phyloP scores from a whole-genome alignment of 148 eudicot species.

The Mesembryanthemum crystallinum region DNA sequence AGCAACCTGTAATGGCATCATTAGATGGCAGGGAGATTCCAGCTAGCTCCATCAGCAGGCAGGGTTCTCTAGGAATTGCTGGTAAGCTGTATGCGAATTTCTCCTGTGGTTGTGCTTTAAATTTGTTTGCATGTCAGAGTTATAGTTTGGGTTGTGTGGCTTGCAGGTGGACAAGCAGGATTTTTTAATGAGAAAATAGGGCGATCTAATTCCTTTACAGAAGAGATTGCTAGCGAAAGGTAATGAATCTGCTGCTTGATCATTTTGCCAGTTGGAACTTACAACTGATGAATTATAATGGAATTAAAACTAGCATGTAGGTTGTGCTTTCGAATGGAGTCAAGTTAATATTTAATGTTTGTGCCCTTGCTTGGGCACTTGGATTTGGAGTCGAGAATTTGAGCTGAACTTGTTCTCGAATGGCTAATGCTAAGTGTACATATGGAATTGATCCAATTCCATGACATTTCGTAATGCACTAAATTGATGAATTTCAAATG shows the following conservation, averaged over 20 bases:
- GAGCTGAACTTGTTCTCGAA: too few species aligned
- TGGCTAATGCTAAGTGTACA: too few species aligned
- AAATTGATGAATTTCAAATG: too few species aligned
- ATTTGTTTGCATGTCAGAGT: background rate
- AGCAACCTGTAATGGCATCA: slow-evolving; percentile 42
- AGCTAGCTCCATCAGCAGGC: slow-evolving; percentile 43
- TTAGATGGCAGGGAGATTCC: slow-evolving; percentile 40
- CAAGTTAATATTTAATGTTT: background rate
- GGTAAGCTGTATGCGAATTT: slow-evolving; percentile 41
- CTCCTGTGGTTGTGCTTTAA: slow-evolving; percentile 7
- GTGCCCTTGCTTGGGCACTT: too few species aligned
- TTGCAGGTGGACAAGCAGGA: slow-evolving; percentile 52
- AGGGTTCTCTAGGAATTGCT: slow-evolving; percentile 43
- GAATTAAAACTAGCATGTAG: background rate
- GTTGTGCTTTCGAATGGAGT: too few species aligned
- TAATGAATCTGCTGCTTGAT: slow-evolving; percentile 25
- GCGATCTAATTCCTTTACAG: slow-evolving; percentile 37
- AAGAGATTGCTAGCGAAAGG: slow-evolving; percentile 55
- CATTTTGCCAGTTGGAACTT: background rate
- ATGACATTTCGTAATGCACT: too few species aligned
- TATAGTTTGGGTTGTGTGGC: slow-evolving; percentile 20
- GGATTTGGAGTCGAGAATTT: too few species aligned
- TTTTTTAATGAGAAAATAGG: slow-evolving; percentile 46
- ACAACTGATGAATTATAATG: too few species aligned
- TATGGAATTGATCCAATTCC: too few species aligned